Base-by-base conservation (phyloP, 2,329 filamentous ascomycete species). In the Fusarium citri region DNA sequence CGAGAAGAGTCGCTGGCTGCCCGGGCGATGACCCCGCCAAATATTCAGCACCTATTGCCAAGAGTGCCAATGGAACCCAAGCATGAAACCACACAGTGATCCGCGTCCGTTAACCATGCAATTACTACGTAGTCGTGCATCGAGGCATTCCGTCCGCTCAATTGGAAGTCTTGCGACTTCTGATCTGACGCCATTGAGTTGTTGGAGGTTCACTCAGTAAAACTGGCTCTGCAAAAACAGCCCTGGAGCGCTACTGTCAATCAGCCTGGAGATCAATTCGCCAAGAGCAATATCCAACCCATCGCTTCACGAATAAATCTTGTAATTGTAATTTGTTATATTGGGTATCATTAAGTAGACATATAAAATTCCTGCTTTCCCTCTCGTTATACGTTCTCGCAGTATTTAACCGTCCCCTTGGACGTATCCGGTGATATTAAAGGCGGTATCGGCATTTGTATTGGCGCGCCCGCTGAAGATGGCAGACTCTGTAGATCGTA, bases 401-500 rank as follows among this genome's bases (percentile, higher is more conserved):
- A 49, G 18, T 54, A 55, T 7, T 56, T 58, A 16, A 66, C n/a
- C 6, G 28, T 55, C 11, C 34, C 28, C n/a, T 66, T 66, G 0
- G 61, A 66, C 7, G 61, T 60, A 4, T 45, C 30, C 3, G 61
- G 53, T 7, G 48, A 61, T 23, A 40, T 40, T 10, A 30, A 40
- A 5, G 12, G n/a, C 1, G 47, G 63, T 4, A 34, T 28, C 0
- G 23, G 48, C 4, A 49, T 40, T 9, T 46, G 55, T 14, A 31
- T 25, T 6, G 46, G 55, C 9, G 31, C 28, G 2, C 48, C 55
- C 3, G 55, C 18, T 6, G 68, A 72, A 2, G 64, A 71, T 2
- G 55, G 68, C 20, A 71, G 8, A 15, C 68, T 71, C 26, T 71
- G 49, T 56, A 71, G 18, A 23, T 66, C 61, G 11, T 64, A 71